Conservation (phyloP, 106 monocot genomes). For the Posidonia australis region DNA sequence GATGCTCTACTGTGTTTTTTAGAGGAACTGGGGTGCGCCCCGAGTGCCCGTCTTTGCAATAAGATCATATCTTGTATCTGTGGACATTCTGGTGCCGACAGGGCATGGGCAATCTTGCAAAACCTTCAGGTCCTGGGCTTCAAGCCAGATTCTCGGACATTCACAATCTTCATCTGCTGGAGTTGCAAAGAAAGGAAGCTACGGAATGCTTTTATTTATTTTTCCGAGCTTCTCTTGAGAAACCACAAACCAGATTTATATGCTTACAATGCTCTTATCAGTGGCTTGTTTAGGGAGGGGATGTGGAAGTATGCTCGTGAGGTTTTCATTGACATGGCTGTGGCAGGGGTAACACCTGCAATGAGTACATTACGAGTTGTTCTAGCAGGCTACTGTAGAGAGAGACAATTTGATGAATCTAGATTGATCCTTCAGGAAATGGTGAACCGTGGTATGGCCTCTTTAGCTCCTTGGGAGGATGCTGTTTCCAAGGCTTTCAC, state of each 20-base stretch:
- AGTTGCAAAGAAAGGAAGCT: conserved; percentile 61
- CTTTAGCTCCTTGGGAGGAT: conserved; percentile 27
- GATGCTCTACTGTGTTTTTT: conserved; percentile 55
- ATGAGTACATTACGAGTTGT: conserved; percentile 58
- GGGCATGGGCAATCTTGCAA: conserved; percentile 43
- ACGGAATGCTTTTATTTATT: conserved; percentile 45
- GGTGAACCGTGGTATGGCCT: conserved; percentile 24
- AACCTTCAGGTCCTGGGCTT: conserved; percentile 54
- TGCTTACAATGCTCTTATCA: conserved; percentile 71
- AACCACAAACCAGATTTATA: conserved; percentile 30
- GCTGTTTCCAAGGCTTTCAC: conserved; percentile 51
- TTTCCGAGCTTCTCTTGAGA: conserved; percentile 63
- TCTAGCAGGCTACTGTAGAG: conserved; percentile 72
- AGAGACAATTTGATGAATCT: conserved; percentile 62
- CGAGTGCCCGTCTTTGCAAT: conserved; percentile 40
- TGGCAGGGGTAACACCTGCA: conserved; percentile 28
- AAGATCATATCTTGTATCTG: conserved; percentile 55
- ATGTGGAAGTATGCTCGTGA: conserved; percentile 38
- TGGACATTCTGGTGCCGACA: conserved; percentile 28
- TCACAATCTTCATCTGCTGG: conserved; percentile 54
- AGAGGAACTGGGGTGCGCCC: conserved; percentile 48
- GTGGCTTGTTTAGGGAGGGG: conserved; percentile 51
- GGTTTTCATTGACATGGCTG: conserved; percentile 60
- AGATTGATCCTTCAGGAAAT: conserved; percentile 34
- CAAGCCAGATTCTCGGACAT: conserved; percentile 41